A percentile compares a stretch with the other conserved stretches of the same genome.
Evolutionary conservation across 2,329 filamentous ascomycete species (phyloP).

Genomic region (Aspergillus persii): DNA sequence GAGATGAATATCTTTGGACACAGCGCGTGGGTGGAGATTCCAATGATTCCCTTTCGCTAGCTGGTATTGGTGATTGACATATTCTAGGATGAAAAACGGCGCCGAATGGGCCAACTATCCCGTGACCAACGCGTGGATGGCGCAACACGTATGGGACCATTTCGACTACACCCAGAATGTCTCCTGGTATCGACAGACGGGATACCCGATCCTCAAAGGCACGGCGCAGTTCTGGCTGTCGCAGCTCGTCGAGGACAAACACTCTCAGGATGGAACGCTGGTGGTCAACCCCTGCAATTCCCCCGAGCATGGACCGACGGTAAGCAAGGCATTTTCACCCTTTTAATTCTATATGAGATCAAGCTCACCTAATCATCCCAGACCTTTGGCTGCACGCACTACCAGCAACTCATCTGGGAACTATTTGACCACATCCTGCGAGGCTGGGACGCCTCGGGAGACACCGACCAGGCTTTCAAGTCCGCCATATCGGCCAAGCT

Average conservation of each 20-base stretch:
- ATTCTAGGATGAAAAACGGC: constrained; percentile 42
- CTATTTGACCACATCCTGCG: constrained; percentile 41
- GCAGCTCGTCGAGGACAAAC: constrained; percentile 52
- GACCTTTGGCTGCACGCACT: constrained; percentile 27
- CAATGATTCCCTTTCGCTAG: too few species aligned
- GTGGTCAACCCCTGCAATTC: constrained; percentile 60
- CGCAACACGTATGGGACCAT: constrained; percentile 58
- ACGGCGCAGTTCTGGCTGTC: constrained; percentile 57
- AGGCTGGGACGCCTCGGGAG: constrained; percentile 32
- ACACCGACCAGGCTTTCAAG: constrained; percentile 20
- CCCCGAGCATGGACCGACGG: constrained; percentile 55
- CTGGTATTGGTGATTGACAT: too few species aligned
- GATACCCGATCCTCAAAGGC: constrained; percentile 55
- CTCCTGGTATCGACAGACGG: constrained; percentile 45
- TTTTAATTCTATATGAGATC: neutral
- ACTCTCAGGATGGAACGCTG: constrained; percentile 51
- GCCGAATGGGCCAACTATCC: constrained; percentile 39
- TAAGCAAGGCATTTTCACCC: neutral
- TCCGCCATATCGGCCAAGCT: constrained; percentile 7
- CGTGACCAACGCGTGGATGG: constrained; percentile 56
- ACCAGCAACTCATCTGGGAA: constrained; percentile 34
- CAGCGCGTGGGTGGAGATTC: constrained; percentile 36
- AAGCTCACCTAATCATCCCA: neutral
- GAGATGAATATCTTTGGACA: constrained; percentile 61
- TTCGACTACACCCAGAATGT: constrained; percentile 54